Conservation (phyloP, 805 yeast species). For the Yarrowia sp. region DNA sequence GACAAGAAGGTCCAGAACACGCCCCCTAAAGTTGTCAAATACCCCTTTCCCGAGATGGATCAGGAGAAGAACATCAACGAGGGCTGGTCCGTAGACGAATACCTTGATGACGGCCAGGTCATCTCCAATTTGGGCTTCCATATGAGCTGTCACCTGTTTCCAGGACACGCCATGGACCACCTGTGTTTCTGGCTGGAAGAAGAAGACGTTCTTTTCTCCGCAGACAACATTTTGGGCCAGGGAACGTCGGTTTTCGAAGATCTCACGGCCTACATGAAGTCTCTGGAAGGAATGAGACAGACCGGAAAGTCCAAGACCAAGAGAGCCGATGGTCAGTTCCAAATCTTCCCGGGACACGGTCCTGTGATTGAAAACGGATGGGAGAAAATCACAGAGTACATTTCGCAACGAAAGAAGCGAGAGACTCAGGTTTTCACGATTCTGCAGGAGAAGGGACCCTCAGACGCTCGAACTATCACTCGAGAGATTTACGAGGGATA, state of each 20-base stretch:
- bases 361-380: constrained; percentile 48
- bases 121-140: constrained; percentile 47
- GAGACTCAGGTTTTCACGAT: constrained; percentile 47
- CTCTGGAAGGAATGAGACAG: constrained; percentile 46
- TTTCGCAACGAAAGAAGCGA: constrained; percentile 50
- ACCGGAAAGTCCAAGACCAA: constrained; percentile 37
- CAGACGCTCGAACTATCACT: constrained; percentile 43
- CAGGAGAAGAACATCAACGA: constrained; percentile 22
- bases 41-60: constrained; percentile 38
- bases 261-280: constrained; percentile 46
- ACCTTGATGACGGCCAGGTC: constrained; percentile 45
- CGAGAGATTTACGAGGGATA: constrained; percentile 45
- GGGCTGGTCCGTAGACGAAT: constrained; percentile 39
- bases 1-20: constrained; percentile 18
- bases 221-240: constrained; percentile 52
- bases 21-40: constrained; percentile 35
- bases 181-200: constrained; percentile 49
- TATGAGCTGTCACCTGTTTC: constrained; percentile 47
- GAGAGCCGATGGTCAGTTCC: constrained; percentile 19
- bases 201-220: constrained; percentile 49
- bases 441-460: constrained; percentile 40
- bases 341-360: constrained; percentile 53
- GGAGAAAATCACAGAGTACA: constrained; percentile 47
- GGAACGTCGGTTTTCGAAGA: constrained; percentile 51
- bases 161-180: constrained; percentile 53